phyloP scores from a whole-genome alignment of 768 basidiomycete genomes.

The Russula virescens region DNA sequence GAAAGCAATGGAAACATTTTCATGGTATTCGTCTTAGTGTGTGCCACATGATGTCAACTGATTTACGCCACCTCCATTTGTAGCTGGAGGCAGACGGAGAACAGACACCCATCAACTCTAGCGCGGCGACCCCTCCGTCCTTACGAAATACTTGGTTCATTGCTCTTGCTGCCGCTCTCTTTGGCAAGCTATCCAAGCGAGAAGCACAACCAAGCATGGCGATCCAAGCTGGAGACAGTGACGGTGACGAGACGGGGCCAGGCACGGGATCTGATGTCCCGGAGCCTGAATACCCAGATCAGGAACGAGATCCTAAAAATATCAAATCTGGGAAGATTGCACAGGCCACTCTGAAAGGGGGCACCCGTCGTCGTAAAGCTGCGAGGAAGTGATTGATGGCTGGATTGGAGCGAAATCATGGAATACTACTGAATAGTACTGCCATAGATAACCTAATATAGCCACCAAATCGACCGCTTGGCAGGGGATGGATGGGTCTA shows the following conservation, averaged over 20 bases:
- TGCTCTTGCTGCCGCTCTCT: conserved; percentile 37
- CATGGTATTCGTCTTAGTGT: conserved; percentile 47
- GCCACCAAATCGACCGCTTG: background rate
- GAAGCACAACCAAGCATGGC: conserved; percentile 4
- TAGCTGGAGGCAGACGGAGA: conserved; percentile 60
- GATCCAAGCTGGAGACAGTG: conserved; percentile 29
- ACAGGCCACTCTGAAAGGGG: conserved; percentile 45
- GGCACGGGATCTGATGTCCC: conserved; percentile 37
- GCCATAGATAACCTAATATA: background rate
- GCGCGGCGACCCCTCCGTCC: conserved; percentile 53
- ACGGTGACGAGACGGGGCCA: conserved; percentile 38
- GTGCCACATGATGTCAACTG: conserved; percentile 11
- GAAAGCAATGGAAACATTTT: conserved; percentile 63
- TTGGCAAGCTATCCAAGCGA: conserved; percentile 24
- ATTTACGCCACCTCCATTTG: conserved; percentile 37
- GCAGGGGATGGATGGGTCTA: too few species aligned
- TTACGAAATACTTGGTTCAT: conserved; percentile 68
- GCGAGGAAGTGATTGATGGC: conserved; percentile 42
- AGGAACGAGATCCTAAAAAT: conserved; percentile 27
- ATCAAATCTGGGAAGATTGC: conserved; percentile 30
- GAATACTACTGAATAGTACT: background rate
- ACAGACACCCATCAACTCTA: conserved; percentile 35
- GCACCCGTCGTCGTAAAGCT: conserved; percentile 59
- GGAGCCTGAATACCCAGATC: conserved; percentile 36
- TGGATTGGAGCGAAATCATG: too few species aligned